These are phyloP conservation scores for Saururus chinensis DNA, from an alignment of 164 flowering plant genomes.

Conservation along the genomic window DNA sequence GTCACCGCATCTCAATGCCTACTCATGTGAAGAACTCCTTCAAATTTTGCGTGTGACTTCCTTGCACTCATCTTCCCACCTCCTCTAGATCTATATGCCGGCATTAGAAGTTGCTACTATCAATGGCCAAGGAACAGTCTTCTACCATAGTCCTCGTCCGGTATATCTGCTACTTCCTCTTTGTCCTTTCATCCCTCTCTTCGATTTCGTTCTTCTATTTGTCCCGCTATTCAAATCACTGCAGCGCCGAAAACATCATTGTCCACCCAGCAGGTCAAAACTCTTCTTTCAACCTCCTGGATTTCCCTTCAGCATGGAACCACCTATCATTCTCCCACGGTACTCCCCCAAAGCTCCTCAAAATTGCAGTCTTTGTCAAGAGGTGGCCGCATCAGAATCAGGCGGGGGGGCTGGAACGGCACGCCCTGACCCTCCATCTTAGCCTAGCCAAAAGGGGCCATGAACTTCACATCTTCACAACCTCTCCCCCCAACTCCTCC, in stretches of 20 bases:
- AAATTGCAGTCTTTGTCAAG: slow-evolving; percentile 60
- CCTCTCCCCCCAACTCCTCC: slow-evolving; percentile 22
- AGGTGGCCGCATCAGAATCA: slow-evolving; percentile 49
- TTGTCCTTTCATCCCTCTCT: slow-evolving; percentile 12
- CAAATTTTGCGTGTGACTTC: neutral
- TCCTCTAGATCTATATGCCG: neutral
- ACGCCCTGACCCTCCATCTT: slow-evolving; percentile 66
- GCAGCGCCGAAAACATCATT: slow-evolving; percentile 9
- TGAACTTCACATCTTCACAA: slow-evolving; percentile 22
- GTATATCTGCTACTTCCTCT: slow-evolving; percentile 8
- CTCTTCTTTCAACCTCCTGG: slow-evolving; percentile 27
- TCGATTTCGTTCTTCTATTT: slow-evolving; percentile 20
- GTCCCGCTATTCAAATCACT: slow-evolving; percentile 22
- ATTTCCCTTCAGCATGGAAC: slow-evolving; percentile 49
- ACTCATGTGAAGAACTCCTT: neutral
- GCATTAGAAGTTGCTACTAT: too few relatives aligned
- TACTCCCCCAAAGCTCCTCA: slow-evolving; percentile 37
- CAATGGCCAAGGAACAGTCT: slow-evolving; percentile 16
- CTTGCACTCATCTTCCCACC: neutral
- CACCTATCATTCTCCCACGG: slow-evolving; percentile 38
- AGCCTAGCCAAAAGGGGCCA: slow-evolving; percentile 26
- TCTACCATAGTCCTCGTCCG: slow-evolving; percentile 7
- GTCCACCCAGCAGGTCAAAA: slow-evolving; percentile 5
- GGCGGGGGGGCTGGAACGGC: slow-evolving; percentile 63
- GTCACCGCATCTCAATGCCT: too few relatives aligned